Evolutionary conservation across 768 basidiomycete genomes (phyloP).

Genomic region (Glaciozyma martinii): DNA sequence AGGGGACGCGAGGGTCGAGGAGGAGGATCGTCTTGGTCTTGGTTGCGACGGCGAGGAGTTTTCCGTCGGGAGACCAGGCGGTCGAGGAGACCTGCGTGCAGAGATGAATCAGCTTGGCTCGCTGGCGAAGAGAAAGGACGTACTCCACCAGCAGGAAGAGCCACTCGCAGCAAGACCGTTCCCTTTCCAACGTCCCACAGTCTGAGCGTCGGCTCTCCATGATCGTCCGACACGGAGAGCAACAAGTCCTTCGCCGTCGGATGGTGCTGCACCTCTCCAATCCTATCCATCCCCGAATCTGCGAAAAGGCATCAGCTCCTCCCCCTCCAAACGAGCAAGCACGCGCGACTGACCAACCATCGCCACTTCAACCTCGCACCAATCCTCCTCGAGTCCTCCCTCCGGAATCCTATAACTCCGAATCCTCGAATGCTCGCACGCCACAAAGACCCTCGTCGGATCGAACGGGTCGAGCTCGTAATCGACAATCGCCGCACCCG

Average conservation of each 20-base stretch:
- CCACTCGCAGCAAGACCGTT: constrained; percentile 14
- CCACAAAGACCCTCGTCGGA: constrained; percentile 32
- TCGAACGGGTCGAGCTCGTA: constrained; percentile 38
- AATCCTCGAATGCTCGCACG: constrained; percentile 39
- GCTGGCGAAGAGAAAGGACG: not conserved
- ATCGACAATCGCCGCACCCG: constrained; percentile 38
- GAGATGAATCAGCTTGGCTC: not conserved
- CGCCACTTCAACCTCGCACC: constrained; percentile 28
- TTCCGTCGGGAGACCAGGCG: constrained; percentile 35
- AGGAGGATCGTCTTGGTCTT: constrained; percentile 39
- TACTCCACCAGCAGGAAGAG: constrained; percentile 34
- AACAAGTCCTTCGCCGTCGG: constrained; percentile 39
- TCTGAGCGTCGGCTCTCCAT: constrained; percentile 33
- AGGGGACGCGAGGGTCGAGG: constrained; percentile 38
- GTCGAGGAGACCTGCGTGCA: constrained; percentile 34
- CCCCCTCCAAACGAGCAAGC: not conserved
- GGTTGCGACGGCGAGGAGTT: constrained; percentile 37
- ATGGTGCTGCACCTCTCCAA: constrained; percentile 37
- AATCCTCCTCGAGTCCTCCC: constrained; percentile 21
- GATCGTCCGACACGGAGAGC: constrained; percentile 38
- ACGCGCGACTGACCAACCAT: constrained; percentile 38
- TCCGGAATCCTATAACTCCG: constrained; percentile 37
- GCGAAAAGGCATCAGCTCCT: not conserved
- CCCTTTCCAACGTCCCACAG: constrained; percentile 36
- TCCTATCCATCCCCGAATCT: constrained; percentile 38